phyloP scores from a whole-genome alignment of 139 green algal genomes.

The Chlorella vulgaris region DNA sequence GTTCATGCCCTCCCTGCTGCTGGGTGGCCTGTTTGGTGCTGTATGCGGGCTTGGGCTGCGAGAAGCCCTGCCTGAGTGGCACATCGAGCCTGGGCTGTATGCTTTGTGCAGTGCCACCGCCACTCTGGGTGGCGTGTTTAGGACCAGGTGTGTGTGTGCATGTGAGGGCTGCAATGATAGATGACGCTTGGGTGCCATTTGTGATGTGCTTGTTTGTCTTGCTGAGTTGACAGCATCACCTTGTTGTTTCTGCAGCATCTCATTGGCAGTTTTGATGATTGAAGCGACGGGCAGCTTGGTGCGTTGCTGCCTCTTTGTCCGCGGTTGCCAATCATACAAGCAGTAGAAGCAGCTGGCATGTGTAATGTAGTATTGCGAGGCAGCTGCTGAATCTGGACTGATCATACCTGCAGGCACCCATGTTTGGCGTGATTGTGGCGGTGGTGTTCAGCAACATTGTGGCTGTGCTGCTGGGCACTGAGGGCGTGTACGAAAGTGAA shows the following conservation, averaged over 20 bases:
- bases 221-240: neutral
- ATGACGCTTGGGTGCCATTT: no score
- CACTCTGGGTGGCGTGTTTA: conserved; percentile 88
- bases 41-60: conserved; percentile 69
- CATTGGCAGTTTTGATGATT: conserved; percentile 89
- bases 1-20: conserved; percentile 62
- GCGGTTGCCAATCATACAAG: no score
- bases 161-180: no score
- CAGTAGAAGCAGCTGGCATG: no score
- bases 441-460: neutral
- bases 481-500: conserved; percentile 18
- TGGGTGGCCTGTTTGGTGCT: conserved; percentile 69
- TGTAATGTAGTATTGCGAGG: no score
- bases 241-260: conserved; percentile 63
- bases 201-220: neutral
- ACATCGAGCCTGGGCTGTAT: conserved; percentile 78
- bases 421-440: conserved; percentile 13
- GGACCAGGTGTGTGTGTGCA: conserved; percentile 35
- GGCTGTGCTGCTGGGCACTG: conserved; percentile 6
- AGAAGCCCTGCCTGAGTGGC: conserved; percentile 54
- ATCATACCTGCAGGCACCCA: conserved; percentile 17
- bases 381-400: no score
- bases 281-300: conserved; percentile 55
- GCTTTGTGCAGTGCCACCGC: conserved; percentile 80
- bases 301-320: neutral